Evolutionary conservation across 1,139 yeast genomes (phyloP).

Genomic region (Pichia sp.): DNA sequence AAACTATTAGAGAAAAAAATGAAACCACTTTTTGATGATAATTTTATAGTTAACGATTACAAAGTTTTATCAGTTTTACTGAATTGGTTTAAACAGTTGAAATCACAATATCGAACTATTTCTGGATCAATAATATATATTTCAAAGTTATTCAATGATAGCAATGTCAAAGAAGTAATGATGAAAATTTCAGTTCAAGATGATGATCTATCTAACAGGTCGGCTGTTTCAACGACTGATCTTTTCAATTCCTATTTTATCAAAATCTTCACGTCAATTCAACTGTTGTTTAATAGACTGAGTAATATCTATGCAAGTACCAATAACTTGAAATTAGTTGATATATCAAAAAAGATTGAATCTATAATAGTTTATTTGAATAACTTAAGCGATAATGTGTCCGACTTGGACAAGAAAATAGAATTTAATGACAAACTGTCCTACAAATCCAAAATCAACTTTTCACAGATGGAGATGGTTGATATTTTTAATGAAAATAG

Average conservation of each 20-base stretch:
- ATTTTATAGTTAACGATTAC: conserved; percentile 20
- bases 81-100: conserved; percentile 21
- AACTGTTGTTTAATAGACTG: conserved; percentile 18
- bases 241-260: conserved; percentile 23
- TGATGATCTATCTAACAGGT: conserved; percentile 16
- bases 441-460: conserved; percentile 19
- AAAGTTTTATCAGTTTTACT: conserved; percentile 16
- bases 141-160: conserved; percentile 19
- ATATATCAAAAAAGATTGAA: conserved; percentile 7
- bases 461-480: conserved; percentile 22
- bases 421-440: conserved; percentile 20
- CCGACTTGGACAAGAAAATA: conserved; percentile 23
- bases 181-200: conserved; percentile 15
- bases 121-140: conserved; percentile 22
- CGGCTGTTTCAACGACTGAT: conserved; percentile 21
- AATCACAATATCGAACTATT: conserved; percentile 18
- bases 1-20: conserved; percentile 17
- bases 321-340: conserved; percentile 9
- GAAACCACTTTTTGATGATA: conserved; percentile 21
- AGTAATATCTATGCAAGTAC: conserved; percentile 16
- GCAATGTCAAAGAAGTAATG: background rate
- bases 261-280: conserved; percentile 23
- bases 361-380: conserved; percentile 16
- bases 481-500: conserved; percentile 21
- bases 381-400: conserved; percentile 21